These are phyloP conservation scores for Coemansia aciculifera DNA, from an alignment of 192 early-diverging fungal genomes.

Conservation along the genomic window DNA sequence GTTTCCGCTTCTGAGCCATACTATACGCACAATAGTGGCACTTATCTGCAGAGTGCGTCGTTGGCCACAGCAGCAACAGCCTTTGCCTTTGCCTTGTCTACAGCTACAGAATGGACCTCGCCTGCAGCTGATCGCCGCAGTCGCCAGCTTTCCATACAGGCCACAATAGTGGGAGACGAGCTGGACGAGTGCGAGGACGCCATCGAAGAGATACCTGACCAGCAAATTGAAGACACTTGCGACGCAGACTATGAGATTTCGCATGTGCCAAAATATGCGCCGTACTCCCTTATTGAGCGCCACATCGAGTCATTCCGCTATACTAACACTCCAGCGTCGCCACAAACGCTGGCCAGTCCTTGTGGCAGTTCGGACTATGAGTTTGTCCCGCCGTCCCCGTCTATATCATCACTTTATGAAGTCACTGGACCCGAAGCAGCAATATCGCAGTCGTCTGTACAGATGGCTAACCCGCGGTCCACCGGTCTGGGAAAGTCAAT, in stretches of 20 bases:
- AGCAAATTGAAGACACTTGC: neutral
- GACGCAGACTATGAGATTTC: neutral
- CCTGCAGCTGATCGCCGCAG: conserved; percentile 27
- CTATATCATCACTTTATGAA: conserved; percentile 45
- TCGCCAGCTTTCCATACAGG: conserved; percentile 1
- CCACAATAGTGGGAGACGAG: conserved; percentile 4
- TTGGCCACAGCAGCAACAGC: neutral
- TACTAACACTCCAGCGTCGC: conserved; percentile 22
- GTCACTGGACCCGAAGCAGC: conserved; percentile 9
- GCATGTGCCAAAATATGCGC: conserved; percentile 14
- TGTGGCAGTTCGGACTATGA: conserved; percentile 49
- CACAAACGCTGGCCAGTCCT: conserved; percentile 43
- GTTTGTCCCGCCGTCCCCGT: conserved; percentile 52
- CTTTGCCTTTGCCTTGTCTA: conserved; percentile 9
- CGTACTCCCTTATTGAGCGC: conserved; percentile 27
- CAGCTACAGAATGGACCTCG: conserved; percentile 27
- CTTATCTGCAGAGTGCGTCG: neutral
- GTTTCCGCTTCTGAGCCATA: neutral
- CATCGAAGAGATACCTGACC: conserved; percentile 16
- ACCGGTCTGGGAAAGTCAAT: conserved; percentile 20
- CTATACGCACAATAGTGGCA: conserved; percentile 8
- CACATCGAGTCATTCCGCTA: conserved; percentile 28
- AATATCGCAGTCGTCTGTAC: conserved; percentile 16
- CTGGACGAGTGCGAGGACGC: conserved; percentile 11
- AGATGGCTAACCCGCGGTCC: conserved; percentile 25